A percentile compares a stretch with the other conserved stretches of the same genome.
Conservation (phyloP, 306 rosid genomes). For the Oxytropis ochrocephala region DNA sequence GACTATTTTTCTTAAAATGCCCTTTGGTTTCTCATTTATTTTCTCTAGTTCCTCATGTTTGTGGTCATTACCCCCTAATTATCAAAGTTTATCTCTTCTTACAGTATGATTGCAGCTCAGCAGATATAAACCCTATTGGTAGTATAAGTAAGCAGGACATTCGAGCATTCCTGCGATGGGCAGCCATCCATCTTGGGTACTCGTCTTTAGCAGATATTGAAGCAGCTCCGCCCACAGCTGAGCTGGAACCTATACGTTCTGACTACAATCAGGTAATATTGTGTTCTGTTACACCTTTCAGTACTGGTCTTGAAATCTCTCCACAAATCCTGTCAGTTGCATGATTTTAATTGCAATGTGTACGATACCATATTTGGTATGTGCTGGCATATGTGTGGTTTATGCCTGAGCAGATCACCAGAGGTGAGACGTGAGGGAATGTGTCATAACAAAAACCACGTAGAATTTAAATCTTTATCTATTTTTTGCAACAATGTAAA, state of each 20-base stretch:
- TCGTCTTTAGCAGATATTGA: slow-evolving; percentile 77
- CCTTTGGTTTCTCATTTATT: too few species aligned
- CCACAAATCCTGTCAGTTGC: background rate
- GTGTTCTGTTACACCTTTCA: background rate
- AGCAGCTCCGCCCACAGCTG: slow-evolving; percentile 98
- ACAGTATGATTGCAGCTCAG: slow-evolving; percentile 95
- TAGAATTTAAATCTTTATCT: background rate
- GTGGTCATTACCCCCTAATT: background rate
- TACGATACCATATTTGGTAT: background rate
- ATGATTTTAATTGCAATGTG: background rate
- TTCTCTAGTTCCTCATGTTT: background rate
- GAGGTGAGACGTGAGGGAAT: background rate
- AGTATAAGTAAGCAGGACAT: slow-evolving; percentile 93
- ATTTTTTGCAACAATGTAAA: background rate
- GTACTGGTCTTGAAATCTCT: slow-evolving; percentile 1
- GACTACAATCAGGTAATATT: slow-evolving; percentile 73
- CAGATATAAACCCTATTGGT: slow-evolving; percentile 92
- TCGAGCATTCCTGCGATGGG: slow-evolving; percentile 82
- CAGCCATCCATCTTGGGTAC: slow-evolving; percentile 79
- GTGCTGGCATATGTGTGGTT: background rate
- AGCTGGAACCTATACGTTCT: slow-evolving; percentile 92
- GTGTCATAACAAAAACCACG: background rate
- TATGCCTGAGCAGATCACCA: background rate
- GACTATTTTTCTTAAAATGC: background rate
- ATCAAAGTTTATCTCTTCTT: slow-evolving; percentile 18